Evolutionary conservation across 1,284 basidiomycete species (phyloP).

Genomic region (Ceratobasidium papillatum): DNA sequence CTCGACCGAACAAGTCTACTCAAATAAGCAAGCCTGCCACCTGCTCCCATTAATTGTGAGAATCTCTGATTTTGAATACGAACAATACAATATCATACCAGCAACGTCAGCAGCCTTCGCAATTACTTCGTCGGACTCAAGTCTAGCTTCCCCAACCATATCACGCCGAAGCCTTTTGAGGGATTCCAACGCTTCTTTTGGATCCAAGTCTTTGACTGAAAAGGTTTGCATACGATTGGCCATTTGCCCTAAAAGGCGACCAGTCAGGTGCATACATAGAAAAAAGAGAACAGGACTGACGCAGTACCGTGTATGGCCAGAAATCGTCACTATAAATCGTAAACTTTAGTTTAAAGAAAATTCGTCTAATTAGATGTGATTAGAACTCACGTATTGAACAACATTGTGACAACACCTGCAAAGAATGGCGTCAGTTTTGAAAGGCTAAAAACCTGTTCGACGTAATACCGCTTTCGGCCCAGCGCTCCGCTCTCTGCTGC

Average conservation of each 20-base stretch:
- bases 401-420: slow-evolving; percentile 70
- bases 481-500: slow-evolving; percentile 84
- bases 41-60: slow-evolving; percentile 54
- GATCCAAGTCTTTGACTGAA: slow-evolving; percentile 74
- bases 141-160: slow-evolving; percentile 41
- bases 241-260: slow-evolving; percentile 62
- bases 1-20: slow-evolving; percentile 66
- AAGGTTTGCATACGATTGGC: slow-evolving; percentile 79
- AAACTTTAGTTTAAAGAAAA: not conserved
- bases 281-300: slow-evolving; percentile 54
- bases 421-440: slow-evolving; percentile 50
- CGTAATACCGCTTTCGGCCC: slow-evolving; percentile 85
- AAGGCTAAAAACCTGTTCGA: too few species aligned
- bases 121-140: slow-evolving; percentile 47
- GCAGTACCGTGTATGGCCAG: slow-evolving; percentile 76
- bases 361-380: not conserved
- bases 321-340: slow-evolving; percentile 68
- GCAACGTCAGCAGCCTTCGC: slow-evolving; percentile 62
- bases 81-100: not conserved
- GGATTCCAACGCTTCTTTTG: slow-evolving; percentile 69
- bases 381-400: slow-evolving; percentile 74
- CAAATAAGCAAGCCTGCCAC: slow-evolving; percentile 79
- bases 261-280: not conserved
- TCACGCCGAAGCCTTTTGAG: slow-evolving; percentile 53
- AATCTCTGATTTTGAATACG: not conserved